These are phyloP conservation scores for Rusavskia elegans DNA, from an alignment of 495 filamentous ascomycete genomes.

Conservation along the genomic window DNA sequence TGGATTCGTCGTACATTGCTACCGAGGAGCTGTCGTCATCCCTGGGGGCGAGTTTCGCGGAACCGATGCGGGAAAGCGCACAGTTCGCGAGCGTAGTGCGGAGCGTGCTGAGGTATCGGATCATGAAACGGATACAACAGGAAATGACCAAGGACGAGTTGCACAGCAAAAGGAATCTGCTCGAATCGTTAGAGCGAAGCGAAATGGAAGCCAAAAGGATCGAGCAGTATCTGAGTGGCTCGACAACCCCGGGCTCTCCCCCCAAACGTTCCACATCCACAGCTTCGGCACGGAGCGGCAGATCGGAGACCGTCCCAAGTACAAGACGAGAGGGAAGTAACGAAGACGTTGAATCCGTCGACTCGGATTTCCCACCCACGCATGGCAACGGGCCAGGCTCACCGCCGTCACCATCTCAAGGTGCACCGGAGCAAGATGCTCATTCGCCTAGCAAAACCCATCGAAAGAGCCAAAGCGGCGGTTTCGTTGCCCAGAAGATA, in stretches of 20 bases:
- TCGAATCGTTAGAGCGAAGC: slow-evolving; percentile 75
- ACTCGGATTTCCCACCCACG: slow-evolving; percentile 87
- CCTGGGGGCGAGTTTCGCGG: slow-evolving; percentile 78
- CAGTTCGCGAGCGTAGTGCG: slow-evolving; percentile 94
- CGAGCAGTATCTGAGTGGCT: slow-evolving; percentile 69
- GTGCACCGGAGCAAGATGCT: slow-evolving; percentile 17
- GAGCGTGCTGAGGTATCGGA: slow-evolving; percentile 68
- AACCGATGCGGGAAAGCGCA: slow-evolving; percentile 92
- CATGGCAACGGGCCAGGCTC: slow-evolving; percentile 51
- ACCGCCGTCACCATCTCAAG: slow-evolving; percentile 43
- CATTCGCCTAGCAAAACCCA: slow-evolving; percentile 29
- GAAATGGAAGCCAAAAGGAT: slow-evolving; percentile 85
- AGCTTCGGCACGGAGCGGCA: slow-evolving; percentile 27
- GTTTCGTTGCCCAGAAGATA: slow-evolving; percentile 80
- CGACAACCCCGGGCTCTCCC: slow-evolving; percentile 36
- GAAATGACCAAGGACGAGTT: slow-evolving; percentile 93
- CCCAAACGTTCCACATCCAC: slow-evolving; percentile 52
- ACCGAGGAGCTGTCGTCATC: slow-evolving; percentile 78
- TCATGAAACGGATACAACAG: slow-evolving; percentile 86
- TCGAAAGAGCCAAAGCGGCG: slow-evolving; percentile 59
- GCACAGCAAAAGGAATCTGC: slow-evolving; percentile 56
- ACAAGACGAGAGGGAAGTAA: slow-evolving; percentile 20
- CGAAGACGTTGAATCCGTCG: slow-evolving; percentile 67
- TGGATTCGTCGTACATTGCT: slow-evolving; percentile 89
- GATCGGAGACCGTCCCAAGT: slow-evolving; percentile 26